These are phyloP conservation scores for Tilletia indica DNA, from an alignment of 1,284 basidiomycete species.

Conservation along the genomic window DNA sequence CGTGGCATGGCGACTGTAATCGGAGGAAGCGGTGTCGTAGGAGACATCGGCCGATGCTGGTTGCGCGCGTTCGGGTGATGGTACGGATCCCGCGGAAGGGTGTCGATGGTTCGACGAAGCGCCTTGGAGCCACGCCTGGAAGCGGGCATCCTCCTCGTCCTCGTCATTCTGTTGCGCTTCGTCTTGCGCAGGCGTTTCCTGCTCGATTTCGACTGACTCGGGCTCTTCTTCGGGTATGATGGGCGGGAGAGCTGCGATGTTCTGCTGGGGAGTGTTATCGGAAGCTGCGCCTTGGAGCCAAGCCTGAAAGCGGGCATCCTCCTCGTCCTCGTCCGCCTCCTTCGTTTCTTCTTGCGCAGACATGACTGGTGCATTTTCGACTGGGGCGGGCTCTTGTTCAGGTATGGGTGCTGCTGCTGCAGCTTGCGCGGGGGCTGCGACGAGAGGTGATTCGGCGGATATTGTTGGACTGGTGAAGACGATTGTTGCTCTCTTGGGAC, in stretches of 20 bases:
- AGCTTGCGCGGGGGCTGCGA: not conserved
- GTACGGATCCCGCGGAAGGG: not conserved
- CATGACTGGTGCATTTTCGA: not conserved
- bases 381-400: not conserved
- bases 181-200: not conserved
- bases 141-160: not conserved
- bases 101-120: not conserved
- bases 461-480: not conserved
- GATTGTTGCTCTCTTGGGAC: not conserved
- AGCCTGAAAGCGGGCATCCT: not conserved
- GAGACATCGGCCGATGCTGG: not conserved
- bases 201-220: not conserved
- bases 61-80: not conserved
- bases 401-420: conserved; percentile 4
- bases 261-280: not conserved
- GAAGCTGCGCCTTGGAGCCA: conserved; percentile 13
- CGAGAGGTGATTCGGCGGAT: not conserved
- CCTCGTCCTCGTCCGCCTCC: not conserved
- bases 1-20: not conserved
- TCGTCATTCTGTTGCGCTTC: not conserved
- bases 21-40: not conserved
- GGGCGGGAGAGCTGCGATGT: not conserved
- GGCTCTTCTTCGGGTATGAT: not conserved
- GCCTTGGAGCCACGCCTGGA: not conserved
- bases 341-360: not conserved